phyloP scores from a whole-genome alignment of 176 grass and related monocot genomes.

The Oryza coarctata region DNA sequence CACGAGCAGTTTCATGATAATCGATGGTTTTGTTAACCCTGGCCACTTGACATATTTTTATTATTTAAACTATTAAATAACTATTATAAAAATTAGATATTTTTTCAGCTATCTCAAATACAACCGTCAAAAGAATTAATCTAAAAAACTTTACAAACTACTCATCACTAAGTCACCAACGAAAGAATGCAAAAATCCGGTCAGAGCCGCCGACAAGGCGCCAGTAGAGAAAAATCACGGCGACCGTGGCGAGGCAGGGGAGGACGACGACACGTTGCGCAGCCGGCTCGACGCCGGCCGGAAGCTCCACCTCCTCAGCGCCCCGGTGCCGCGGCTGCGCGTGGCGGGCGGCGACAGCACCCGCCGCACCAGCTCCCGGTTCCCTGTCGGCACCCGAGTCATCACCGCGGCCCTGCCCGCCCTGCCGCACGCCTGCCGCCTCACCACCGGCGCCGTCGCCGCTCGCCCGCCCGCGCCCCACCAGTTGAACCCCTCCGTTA shows the following conservation, averaged over 20 bases:
- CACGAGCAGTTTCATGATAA: no score
- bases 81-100: no score
- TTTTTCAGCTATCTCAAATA: no score
- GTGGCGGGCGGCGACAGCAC: constrained; percentile 53
- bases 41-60: no score
- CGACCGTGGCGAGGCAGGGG: constrained; percentile 21
- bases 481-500: constrained; percentile 22
- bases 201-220: not conserved
- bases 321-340: constrained; percentile 18
- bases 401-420: not conserved
- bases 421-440: constrained; percentile 26
- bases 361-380: constrained; percentile 69
- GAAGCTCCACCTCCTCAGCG: constrained; percentile 67
- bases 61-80: no score
- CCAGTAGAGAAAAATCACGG: not conserved
- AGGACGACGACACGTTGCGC: constrained; percentile 42
- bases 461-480: not conserved
- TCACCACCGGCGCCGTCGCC: not conserved
- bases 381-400: constrained; percentile 36
- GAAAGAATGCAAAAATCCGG: not conserved
- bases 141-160: no score
- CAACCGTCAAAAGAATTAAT: not conserved
- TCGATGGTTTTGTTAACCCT: no score
- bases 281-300: constrained; percentile 61
- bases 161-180: not conserved